Conservation (phyloP, 1,284 basidiomycete species). For the Cryptococcus floricola region DNA sequence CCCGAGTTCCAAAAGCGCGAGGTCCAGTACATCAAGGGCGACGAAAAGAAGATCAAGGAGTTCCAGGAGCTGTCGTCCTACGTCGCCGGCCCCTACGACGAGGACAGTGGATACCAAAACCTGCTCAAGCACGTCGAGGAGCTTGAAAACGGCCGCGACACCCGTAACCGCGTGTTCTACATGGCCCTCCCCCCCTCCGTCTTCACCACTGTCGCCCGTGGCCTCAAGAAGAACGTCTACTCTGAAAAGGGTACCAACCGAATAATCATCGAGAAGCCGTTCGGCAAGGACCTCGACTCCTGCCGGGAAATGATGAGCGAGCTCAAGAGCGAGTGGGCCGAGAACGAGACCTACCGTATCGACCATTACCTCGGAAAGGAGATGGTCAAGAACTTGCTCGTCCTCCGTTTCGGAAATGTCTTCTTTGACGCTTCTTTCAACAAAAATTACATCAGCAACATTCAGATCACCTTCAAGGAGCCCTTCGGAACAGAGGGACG, state of each 20-base stretch:
- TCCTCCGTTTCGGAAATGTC: slow-evolving; percentile 88
- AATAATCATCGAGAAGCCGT: slow-evolving; percentile 94
- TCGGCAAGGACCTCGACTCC: slow-evolving; percentile 88
- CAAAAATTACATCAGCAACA: slow-evolving; percentile 88
- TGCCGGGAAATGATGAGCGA: slow-evolving; percentile 71
- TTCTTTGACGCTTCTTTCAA: slow-evolving; percentile 84
- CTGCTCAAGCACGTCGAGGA: slow-evolving; percentile 71
- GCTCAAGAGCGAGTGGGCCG: slow-evolving; percentile 81
- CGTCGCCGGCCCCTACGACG: slow-evolving; percentile 81
- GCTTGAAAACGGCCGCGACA: slow-evolving; percentile 64
- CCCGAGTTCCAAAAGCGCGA: slow-evolving; percentile 79
- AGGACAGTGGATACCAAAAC: slow-evolving; percentile 68
- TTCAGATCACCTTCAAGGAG: slow-evolving; percentile 98
- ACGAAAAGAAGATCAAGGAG: slow-evolving; percentile 64
- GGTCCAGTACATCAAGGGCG: slow-evolving; percentile 77
- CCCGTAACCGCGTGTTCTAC: slow-evolving; percentile 76
- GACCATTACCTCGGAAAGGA: slow-evolving; percentile 98
- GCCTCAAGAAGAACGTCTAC: slow-evolving; percentile 79
- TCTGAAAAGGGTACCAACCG: slow-evolving; percentile 69
- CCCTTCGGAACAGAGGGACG: slow-evolving; percentile 95
- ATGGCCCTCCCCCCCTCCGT: slow-evolving; percentile 91
- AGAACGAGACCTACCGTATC: slow-evolving; percentile 96
- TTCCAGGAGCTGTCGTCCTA: slow-evolving; percentile 79
- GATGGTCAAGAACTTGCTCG: slow-evolving; percentile 97
- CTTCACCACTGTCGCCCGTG: slow-evolving; percentile 80